Percentiles rank a stretch among this genome's conserved stretches.
These are phyloP conservation scores for Mycena citricolor DNA, from an alignment of 1,284 basidiomycete species.

Conservation along the genomic window DNA sequence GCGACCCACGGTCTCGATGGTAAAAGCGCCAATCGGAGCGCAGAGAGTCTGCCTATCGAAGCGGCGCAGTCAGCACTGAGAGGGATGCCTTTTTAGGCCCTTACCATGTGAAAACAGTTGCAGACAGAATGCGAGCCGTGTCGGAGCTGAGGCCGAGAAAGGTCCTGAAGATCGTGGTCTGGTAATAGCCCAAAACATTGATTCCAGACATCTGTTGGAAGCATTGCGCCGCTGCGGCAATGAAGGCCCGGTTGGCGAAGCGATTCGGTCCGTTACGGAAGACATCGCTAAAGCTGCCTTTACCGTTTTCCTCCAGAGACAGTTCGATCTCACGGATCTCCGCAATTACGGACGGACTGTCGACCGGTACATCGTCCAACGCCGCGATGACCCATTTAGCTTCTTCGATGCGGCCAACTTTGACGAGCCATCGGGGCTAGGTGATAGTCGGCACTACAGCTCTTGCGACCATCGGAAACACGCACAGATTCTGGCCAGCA, in stretches of 20 bases:
- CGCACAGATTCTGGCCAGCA: conserved; percentile 22
- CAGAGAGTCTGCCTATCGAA: conserved; percentile 19
- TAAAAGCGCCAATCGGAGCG: conserved; percentile 20
- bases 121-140: conserved; percentile 16
- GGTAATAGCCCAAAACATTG: conserved; percentile 23
- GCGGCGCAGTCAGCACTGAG: conserved; percentile 8
- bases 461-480: no score
- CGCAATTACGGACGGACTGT: conserved; percentile 13
- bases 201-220: conserved; percentile 26
- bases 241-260: conserved; percentile 25
- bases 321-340: conserved; percentile 22
- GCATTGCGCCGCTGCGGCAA: conserved; percentile 22
- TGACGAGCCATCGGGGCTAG: conserved; percentile 25
- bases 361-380: conserved; percentile 18
- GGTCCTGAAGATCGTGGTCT: conserved; percentile 19
- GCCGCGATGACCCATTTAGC: conserved; percentile 22
- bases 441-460: not conserved
- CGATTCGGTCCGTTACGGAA: conserved; percentile 24
- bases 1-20: conserved; percentile 36
- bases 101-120: conserved; percentile 17
- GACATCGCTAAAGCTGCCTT: conserved; percentile 24
- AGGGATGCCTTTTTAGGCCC: conserved; percentile 20
- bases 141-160: conserved; percentile 18
- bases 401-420: conserved; percentile 23
- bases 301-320: conserved; percentile 23